phyloP scores from a whole-genome alignment of 2,329 filamentous ascomycete species.

The Penicillium glabrum region DNA sequence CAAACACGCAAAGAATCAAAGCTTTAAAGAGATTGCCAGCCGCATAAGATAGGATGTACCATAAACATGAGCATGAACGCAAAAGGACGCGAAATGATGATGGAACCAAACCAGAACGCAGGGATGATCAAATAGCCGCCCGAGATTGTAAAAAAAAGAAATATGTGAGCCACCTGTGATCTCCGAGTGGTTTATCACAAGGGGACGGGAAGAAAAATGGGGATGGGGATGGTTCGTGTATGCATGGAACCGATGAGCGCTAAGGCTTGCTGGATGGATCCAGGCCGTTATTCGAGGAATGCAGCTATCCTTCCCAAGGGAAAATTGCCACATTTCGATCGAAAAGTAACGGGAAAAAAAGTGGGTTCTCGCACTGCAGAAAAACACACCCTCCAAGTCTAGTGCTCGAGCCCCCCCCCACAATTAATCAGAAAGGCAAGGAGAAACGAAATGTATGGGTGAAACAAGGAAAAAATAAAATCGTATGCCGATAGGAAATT shows the following conservation, averaged over 20 bases:
- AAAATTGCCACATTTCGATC: background rate
- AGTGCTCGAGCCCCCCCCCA: conserved; percentile 1
- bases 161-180: background rate
- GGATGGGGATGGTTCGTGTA: background rate
- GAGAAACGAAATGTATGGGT: conserved; percentile 14
- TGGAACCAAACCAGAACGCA: conserved; percentile 4
- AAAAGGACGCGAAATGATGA: conserved; percentile 21
- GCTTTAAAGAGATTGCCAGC: conserved; percentile 22
- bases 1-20: conserved; percentile 3
- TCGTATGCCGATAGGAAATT: conserved; percentile 22
- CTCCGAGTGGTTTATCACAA: background rate
- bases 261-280: background rate
- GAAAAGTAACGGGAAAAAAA: background rate
- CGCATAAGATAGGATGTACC: conserved; percentile 10
- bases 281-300: background rate
- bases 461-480: conserved; percentile 7
- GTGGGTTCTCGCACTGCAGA: background rate
- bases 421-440: conserved; percentile 14
- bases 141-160: conserved; percentile 18
- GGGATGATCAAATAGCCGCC: conserved; percentile 28
- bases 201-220: background rate
- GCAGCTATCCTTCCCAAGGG: background rate
- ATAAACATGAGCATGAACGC: background rate
- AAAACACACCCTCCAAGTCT: background rate
- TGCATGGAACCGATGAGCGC: background rate